Evolutionary conservation across 345 rosid genomes (phyloP), one percentile per base, ranked within the genome.

Genomic region (Brassica cretica): DNA sequence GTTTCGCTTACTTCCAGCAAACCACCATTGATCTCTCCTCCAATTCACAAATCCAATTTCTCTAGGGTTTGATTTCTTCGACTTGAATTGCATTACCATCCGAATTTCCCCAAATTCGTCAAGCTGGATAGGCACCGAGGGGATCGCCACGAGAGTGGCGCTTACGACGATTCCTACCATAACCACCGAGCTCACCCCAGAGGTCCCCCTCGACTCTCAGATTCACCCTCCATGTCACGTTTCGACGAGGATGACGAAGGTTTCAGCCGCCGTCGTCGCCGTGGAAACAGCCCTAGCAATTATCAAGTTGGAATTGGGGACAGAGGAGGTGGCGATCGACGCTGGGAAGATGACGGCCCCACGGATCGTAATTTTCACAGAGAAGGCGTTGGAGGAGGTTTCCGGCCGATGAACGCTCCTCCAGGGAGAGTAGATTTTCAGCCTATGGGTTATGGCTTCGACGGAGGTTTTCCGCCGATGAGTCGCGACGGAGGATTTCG

Each of bases 101-200:
- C 27, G 32, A 53, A 37, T 71, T 37, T 33, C 12, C 35, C 18
- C 41, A 6, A 70, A 0, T 41, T 66, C 24, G 66, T 66, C 80
- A 82, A 84, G 81, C 78, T 95, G 99, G 98, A 95, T 78, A 93
- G 92, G 78, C 87, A 88, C 84, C 71, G 92, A 78, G 88, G 84
- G 44, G 91, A 88, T 76, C 95, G 91, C 83, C 89, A 87, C 83
- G 84, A 78, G 39, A 64, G 64, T 84, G 75, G 62, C 72, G 63
- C 1, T 70, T 68, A 72, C 72, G 86, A 83, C n/a, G 87, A 84
- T 68, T 81, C 85, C 6, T 76, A 84, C 78, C 82, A 72, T 74
- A 79, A 59, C 65, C 80, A 71, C 80, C 77, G 76, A 58, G 64
- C 77, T 53, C 83, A 74, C 27, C 77, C 84, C 16, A 81, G 88